A percentile compares a stretch with the other conserved stretches of the same genome.
Conservation (phyloP, 805 yeast genomes). For the Wickerhamiella lipophila region DNA sequence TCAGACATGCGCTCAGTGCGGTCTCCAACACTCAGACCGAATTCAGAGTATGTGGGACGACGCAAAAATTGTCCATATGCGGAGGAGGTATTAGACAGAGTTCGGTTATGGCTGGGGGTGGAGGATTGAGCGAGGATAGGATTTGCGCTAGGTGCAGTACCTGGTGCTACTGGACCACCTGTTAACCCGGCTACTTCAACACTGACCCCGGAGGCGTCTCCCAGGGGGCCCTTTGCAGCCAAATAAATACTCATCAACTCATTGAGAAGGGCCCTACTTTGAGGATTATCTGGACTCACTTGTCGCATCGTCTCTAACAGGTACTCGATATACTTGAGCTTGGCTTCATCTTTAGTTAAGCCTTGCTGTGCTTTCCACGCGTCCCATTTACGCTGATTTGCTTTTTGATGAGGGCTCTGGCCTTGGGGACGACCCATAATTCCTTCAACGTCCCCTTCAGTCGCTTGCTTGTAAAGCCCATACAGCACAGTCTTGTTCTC, state of each 20-base stretch:
- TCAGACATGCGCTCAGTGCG: conserved; percentile 11
- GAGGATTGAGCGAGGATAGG: no score
- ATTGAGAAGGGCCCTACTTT: conserved; percentile 48
- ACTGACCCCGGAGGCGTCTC: no score
- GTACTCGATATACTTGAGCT: conserved; percentile 51
- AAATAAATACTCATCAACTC: conserved; percentile 69
- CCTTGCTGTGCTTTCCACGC: conserved; percentile 77
- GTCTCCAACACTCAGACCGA: conserved; percentile 22
- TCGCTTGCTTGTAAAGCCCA: conserved; percentile 80
- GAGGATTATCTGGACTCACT: conserved; percentile 40
- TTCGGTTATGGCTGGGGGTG: conserved; percentile 12
- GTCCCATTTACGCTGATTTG: conserved; percentile 62
- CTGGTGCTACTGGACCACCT: background rate
- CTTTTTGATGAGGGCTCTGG: conserved; percentile 28
- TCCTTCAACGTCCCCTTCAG: conserved; percentile 70
- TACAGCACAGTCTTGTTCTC: conserved; percentile 34
- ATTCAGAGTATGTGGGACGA: conserved; percentile 21
- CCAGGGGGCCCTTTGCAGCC: conserved; percentile 14
- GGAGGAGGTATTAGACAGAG: conserved; percentile 18
- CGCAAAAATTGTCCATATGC: conserved; percentile 22
- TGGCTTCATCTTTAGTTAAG: conserved; percentile 54
- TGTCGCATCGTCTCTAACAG: conserved; percentile 54
- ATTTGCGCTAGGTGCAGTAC: background rate
- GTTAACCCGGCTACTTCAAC: background rate
- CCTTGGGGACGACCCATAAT: conserved; percentile 58